Conservation (phyloP, 2,329 filamentous ascomycete species). For the Fusarium floridanum region DNA sequence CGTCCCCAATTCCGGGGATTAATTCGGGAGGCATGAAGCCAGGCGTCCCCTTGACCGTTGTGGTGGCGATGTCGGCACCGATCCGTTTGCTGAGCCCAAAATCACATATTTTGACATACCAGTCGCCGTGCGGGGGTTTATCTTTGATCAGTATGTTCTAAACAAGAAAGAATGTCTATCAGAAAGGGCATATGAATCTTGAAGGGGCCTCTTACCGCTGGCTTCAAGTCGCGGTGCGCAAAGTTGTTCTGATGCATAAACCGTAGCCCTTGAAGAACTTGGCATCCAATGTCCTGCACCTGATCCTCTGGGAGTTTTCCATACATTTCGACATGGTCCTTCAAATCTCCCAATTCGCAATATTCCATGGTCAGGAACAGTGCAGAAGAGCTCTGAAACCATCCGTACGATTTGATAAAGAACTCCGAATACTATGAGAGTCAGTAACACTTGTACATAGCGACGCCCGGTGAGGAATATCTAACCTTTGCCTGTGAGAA, state of each 20-base stretch:
- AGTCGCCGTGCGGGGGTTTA: background rate
- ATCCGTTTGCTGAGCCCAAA: background rate
- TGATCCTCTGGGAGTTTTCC: background rate
- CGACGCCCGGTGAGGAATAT: no score
- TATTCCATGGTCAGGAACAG: slow-evolving; percentile 3
- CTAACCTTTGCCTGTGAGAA: no score
- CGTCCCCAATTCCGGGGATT: background rate
- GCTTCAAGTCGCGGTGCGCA: slow-evolving; percentile 6
- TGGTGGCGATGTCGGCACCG: background rate
- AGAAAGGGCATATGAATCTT: background rate
- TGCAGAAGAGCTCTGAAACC: background rate
- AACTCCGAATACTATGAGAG: background rate
- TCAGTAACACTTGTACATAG: no score
- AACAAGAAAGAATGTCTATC: no score
- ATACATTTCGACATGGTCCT: background rate
- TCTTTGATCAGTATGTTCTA: background rate
- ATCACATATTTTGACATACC: slow-evolving; percentile 1
- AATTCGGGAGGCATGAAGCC: background rate
- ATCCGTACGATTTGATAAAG: slow-evolving; percentile 2
- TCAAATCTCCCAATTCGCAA: background rate
- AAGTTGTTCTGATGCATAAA: slow-evolving; percentile 4
- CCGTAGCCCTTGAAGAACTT: background rate
- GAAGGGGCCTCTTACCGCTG: background rate
- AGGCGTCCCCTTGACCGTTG: background rate
- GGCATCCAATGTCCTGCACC: background rate